Conservation (phyloP, 495 filamentous ascomycete species). For the Penicillium pancosmium region DNA sequence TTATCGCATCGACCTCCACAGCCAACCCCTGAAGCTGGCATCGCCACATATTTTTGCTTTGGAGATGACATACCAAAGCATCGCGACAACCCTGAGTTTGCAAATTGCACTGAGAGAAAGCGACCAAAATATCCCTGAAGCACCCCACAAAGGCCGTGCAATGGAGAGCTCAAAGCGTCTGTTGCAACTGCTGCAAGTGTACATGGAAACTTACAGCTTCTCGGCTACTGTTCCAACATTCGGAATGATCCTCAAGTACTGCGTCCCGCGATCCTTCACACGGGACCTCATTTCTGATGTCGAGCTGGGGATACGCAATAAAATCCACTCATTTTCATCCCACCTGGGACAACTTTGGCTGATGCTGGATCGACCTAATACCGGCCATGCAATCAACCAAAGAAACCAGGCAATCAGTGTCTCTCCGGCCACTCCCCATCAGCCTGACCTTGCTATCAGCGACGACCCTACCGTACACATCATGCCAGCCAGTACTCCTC, state of each 20-base stretch:
- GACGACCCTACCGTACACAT: slow-evolving; percentile 13
- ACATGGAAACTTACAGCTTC: slow-evolving; percentile 44
- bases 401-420: slow-evolving; percentile 6
- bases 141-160: slow-evolving; percentile 28
- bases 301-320: slow-evolving; percentile 34
- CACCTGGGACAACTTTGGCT: slow-evolving; percentile 41
- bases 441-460: slow-evolving; percentile 7
- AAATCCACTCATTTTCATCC: slow-evolving; percentile 34
- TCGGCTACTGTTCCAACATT: slow-evolving; percentile 41
- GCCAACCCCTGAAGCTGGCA: slow-evolving; percentile 24
- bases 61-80: slow-evolving; percentile 44
- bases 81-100: slow-evolving; percentile 31
- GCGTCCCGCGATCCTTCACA: slow-evolving; percentile 19
- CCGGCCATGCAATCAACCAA: slow-evolving; percentile 5
- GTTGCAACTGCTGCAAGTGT: slow-evolving; percentile 36
- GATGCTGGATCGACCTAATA: slow-evolving; percentile 14
- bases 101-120: slow-evolving; percentile 34
- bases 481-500: slow-evolving; percentile 13
- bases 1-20: slow-evolving; percentile 40
- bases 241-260: slow-evolving; percentile 36
- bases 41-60: slow-evolving; percentile 46
- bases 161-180: slow-evolving; percentile 39
- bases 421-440: slow-evolving; percentile 19
- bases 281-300: slow-evolving; percentile 25
- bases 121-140: slow-evolving; percentile 27